Conservation (phyloP, 495 filamentous ascomycete species). For the Lineolata rhizophorae region DNA sequence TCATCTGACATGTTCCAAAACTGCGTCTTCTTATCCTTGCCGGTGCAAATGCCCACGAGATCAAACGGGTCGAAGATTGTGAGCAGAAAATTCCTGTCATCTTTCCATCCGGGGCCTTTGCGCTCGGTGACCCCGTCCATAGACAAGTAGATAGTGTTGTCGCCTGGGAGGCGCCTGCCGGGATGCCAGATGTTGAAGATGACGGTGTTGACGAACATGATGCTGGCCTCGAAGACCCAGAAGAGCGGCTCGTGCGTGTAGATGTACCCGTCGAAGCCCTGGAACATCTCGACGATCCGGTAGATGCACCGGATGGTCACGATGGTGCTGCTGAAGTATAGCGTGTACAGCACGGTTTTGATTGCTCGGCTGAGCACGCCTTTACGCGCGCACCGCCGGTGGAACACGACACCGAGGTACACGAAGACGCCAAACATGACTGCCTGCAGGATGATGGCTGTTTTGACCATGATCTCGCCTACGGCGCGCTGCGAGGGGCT, state of each 20-base stretch:
- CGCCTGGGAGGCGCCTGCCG: constrained; percentile 11
- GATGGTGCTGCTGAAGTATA: constrained; percentile 13
- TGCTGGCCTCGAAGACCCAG: constrained; percentile 19
- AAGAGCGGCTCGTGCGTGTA: constrained; percentile 16
- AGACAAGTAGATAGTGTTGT: constrained; percentile 11
- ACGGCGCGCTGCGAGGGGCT: constrained; percentile 22
- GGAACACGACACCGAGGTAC: constrained; percentile 33
- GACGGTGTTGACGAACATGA: constrained; percentile 17
- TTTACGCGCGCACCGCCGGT: constrained; percentile 28
- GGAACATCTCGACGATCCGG: constrained; percentile 15
- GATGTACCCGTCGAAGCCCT: constrained; percentile 9
- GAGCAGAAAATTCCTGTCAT: constrained; percentile 11
- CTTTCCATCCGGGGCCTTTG: constrained; percentile 15
- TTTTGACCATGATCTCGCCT: constrained; percentile 39
- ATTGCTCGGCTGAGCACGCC: constrained; percentile 33
- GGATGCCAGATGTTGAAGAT: constrained; percentile 16
- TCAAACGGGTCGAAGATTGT: constrained; percentile 16
- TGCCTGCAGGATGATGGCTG: constrained; percentile 44
- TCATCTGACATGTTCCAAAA: no score
- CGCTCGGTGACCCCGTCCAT: constrained; percentile 14
- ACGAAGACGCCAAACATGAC: constrained; percentile 39
- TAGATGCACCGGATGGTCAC: constrained; percentile 18
- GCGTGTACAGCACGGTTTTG: constrained; percentile 25
- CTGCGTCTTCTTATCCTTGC: constrained; percentile 11
- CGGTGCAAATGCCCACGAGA: constrained; percentile 11